Percentiles rank a stretch among this genome's conserved stretches.
phyloP scores from a whole-genome alignment of 2,329 filamentous ascomycete genomes.

The Curvularia eragrostidis region DNA sequence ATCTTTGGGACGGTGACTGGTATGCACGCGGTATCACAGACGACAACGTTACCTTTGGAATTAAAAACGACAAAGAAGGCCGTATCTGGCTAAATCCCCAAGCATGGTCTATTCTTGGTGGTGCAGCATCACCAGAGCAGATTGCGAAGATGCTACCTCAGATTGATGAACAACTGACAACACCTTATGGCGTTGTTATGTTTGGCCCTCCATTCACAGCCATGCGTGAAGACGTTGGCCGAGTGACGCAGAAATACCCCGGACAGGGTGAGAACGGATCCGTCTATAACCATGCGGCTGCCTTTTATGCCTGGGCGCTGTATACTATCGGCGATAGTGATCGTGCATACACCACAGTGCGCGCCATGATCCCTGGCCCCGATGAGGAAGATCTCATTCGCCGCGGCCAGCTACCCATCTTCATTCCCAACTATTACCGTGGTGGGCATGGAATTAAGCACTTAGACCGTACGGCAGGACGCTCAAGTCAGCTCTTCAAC shows the following conservation, averaged over 20 bases:
- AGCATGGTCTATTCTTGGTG: slow-evolving; percentile 62
- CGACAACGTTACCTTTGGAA: slow-evolving; percentile 61
- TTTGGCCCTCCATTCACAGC: slow-evolving; percentile 61
- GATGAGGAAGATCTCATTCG: slow-evolving; percentile 59
- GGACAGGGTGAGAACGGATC: slow-evolving; percentile 65
- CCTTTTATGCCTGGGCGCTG: slow-evolving; percentile 63
- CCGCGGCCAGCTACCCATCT: slow-evolving; percentile 64
- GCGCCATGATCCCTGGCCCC: slow-evolving; percentile 63
- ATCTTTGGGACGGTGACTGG: slow-evolving; percentile 65
- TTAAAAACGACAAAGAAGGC: slow-evolving; percentile 59
- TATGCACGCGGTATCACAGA: slow-evolving; percentile 65
- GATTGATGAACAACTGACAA: slow-evolving; percentile 60
- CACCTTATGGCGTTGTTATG: slow-evolving; percentile 63
- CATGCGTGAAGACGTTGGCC: slow-evolving; percentile 66
- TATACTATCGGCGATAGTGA: slow-evolving; percentile 60
- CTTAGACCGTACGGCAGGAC: slow-evolving; percentile 56
- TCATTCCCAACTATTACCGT: slow-evolving; percentile 65
- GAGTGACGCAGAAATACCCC: slow-evolving; percentile 65
- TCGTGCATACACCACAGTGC: slow-evolving; percentile 59
- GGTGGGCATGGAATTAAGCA: slow-evolving; percentile 40
- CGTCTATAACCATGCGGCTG: slow-evolving; percentile 65
- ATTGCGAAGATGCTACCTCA: slow-evolving; percentile 56
- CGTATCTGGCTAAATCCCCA: slow-evolving; percentile 67
- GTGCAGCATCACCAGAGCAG: slow-evolving; percentile 56
- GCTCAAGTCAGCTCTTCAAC: slow-evolving; percentile 65